Conservation (phyloP, 176 grass and related monocot species). For the Oryza rufipogon region DNA sequence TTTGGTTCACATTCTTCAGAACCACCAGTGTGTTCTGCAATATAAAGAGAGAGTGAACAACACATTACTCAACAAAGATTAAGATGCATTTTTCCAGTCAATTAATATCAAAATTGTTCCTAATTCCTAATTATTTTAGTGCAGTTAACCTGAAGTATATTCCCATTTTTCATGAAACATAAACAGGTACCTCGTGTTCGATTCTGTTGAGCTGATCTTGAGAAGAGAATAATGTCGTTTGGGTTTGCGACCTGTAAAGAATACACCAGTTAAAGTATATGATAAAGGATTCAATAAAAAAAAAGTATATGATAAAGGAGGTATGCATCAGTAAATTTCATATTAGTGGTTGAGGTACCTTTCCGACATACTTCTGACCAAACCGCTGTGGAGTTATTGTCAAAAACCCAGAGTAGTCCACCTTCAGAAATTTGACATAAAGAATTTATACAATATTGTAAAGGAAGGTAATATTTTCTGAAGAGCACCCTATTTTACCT, state of each 20-base stretch:
- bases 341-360: constrained; percentile 51
- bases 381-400: constrained; percentile 76
- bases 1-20: constrained; percentile 50
- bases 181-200: constrained; percentile 54
- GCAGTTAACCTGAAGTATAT: background rate
- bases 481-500: constrained; percentile 52
- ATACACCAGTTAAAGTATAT: background rate
- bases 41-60: constrained; percentile 29
- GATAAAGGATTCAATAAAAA: too few species aligned
- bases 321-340: background rate
- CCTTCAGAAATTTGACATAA: constrained; percentile 45
- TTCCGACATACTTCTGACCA: constrained; percentile 82
- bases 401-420: constrained; percentile 60
- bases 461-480: background rate
- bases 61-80: background rate
- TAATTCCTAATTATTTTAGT: background rate
- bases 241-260: constrained; percentile 78
- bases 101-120: background rate
- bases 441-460: background rate
- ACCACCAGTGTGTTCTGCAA: constrained; percentile 48
- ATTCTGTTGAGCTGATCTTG: constrained; percentile 54
- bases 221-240: constrained; percentile 76
- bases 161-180: background rate
- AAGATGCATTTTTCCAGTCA: background rate
- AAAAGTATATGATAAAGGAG: background rate